Base-by-base conservation (phyloP, 2,329 filamentous ascomycete species). In the Fusarium lateritium region DNA sequence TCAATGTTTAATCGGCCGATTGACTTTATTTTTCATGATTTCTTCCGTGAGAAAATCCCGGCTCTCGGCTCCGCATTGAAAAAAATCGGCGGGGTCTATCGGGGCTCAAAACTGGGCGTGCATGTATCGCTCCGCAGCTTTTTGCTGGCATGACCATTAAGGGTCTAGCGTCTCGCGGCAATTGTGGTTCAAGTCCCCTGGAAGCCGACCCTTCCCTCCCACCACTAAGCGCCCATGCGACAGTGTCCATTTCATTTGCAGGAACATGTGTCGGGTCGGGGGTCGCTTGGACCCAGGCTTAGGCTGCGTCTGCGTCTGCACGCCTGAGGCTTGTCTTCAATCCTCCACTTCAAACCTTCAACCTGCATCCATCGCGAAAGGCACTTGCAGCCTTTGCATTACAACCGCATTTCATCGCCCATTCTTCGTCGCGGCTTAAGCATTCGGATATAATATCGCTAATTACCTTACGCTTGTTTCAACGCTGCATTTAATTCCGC, bases 241-340 rank as follows among this genome's bases (percentile, higher is more conserved):
- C 58, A 62, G 63, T 70, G 57, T 61, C 61, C 69, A 73, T 69
- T 63, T 33, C 33, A 63, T 63, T 71, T 71, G 65, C 56, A 70
- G 62, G 38, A 54, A 44, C 56, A 46, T 60, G 28, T 24, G 40
- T 19, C n/a, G 9, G 17, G 17, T n/a, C 38, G 45, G 33, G 33
- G 42, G 52, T 62, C 62, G 61, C 56, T 62, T 56, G 49, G 49
- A 60, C 54, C 53, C 43, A 56, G 60, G 65, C 60, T 38, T 39
- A 36, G 19, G 42, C 28, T 31, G 28, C 28, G 28, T 31, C 39
- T 49, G 58, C 54, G 60, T 38, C 49, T 69, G 59, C 40, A 55
- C 45, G 56, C 62, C 49, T 54, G 51, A 54, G 60, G 53, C 55
- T 54, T 58, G 65, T 62, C 49, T 64, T 59, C 22, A 51, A 70